Conservation (phyloP, 2,329 filamentous ascomycete genomes). For the Botrytis deweyae region DNA sequence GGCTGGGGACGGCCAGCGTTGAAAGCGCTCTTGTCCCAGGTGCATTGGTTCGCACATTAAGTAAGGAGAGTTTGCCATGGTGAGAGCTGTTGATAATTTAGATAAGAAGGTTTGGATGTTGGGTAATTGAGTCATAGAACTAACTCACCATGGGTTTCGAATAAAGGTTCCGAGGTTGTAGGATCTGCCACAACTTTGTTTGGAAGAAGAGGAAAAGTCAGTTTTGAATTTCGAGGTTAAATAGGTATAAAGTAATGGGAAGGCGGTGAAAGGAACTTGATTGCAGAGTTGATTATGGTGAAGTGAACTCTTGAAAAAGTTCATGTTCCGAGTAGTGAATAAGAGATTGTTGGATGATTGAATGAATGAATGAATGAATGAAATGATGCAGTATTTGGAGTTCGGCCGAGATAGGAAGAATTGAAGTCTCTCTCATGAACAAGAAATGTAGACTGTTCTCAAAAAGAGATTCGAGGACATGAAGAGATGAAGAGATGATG, state of each 20-base stretch:
- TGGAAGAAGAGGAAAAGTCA: background rate
- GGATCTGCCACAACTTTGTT: background rate
- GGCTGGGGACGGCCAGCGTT: background rate
- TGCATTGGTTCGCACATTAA: background rate
- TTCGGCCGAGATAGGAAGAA: background rate
- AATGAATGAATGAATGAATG: background rate
- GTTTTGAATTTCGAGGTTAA: background rate
- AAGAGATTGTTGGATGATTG: background rate
- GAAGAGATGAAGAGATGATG: no score
- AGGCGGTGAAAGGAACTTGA: background rate
- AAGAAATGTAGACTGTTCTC: background rate
- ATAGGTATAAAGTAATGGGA: background rate
- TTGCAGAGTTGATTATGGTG: background rate
- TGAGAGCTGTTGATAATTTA: background rate
- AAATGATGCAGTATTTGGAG: background rate
- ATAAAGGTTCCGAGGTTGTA: background rate
- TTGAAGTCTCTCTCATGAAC: no score
- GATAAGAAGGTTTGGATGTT: background rate
- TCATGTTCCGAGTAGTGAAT: background rate
- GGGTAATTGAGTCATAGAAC: background rate
- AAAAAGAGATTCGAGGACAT: no score
- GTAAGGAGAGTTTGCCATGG: background rate
- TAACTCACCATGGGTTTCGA: constrained; percentile 1
- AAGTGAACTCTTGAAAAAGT: background rate
- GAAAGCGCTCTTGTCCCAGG: background rate